Evolutionary conservation across 331 rosid genomes (phyloP), one percentile per base, ranked within the genome.

Genomic region (Acacia concinna): DNA sequence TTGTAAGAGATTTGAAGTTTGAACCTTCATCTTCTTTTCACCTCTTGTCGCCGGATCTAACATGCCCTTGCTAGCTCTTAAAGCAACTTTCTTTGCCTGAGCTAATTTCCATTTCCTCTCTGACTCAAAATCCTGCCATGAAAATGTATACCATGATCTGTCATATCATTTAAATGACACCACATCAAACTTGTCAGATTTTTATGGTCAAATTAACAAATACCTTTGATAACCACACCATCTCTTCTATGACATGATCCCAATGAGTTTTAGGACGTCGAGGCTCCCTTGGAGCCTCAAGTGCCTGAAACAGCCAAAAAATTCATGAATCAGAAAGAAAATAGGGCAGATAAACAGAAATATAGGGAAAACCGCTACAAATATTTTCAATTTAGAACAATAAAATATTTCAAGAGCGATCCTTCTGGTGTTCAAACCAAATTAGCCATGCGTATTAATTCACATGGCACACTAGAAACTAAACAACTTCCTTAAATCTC

Each of bases 161-260:
- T 35, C 68, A 15, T 67, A 40, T 8, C 38, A 46, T 67, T 30
- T 8, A 65, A 76, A 62, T 68, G 34, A 21, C 38, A 11, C 69
- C 41, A 81, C 35, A 35, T 20, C 47, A 21, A 77, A 60, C 75
- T 67, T 23, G 43, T 70, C 68, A 65, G 56, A 70, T 74, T 41
- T 78, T 73, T 74, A 69, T 73, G 68, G 73, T 37, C 79, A 81
- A 78, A 75, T 56, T 56, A n/a, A 54, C 54, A 38, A 27, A 59
- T 82, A 96, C 99, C 98, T 96, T 96, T 46, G 99, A 96, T 60
- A 96, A 85, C 99, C 99, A 96, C 74, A 85, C 89, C 99, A 96
- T 96, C 88, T 96, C 99, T 82, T 96, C 99, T 69, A 96, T 91
- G 79, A 96, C 99, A 91, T 96, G 98, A 87, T 96, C 99, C 99